A percentile compares a stretch with the other conserved stretches of the same genome.
phyloP scores from a whole-genome alignment of 1,284 basidiomycete genomes.

The Agaricales sp. region DNA sequence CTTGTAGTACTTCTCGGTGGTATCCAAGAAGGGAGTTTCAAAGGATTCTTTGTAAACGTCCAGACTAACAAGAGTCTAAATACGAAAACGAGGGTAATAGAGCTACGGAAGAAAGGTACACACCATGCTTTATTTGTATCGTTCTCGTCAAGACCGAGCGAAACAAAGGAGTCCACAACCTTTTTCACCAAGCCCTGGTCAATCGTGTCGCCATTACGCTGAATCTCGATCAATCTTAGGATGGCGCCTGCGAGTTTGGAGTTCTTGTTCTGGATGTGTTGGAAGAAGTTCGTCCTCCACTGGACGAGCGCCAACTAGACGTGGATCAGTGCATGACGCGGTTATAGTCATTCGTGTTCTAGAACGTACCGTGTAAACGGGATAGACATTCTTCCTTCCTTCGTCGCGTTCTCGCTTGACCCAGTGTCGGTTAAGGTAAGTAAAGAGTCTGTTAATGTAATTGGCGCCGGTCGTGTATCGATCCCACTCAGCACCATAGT shows the following conservation, averaged over 20 bases:
- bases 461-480: conserved; percentile 94
- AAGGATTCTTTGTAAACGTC: conserved; percentile 94
- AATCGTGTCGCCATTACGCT: conserved; percentile 91
- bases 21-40: conserved; percentile 81
- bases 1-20: conserved; percentile 88
- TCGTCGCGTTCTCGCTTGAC: conserved; percentile 98
- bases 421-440: conserved; percentile 98
- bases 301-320: conserved; percentile 85
- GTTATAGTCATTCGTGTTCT: conserved; percentile 1
- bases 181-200: conserved; percentile 93
- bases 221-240: conserved; percentile 82
- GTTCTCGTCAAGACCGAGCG: conserved; percentile 85
- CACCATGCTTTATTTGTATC: conserved; percentile 85
- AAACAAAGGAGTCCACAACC: conserved; percentile 94
- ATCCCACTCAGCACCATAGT: conserved; percentile 92
- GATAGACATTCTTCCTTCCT: conserved; percentile 91
- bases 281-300: conserved; percentile 93
- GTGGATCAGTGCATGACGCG: conserved; percentile 2
- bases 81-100: background rate
- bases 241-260: conserved; percentile 82
- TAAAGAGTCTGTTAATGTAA: conserved; percentile 93
- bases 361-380: conserved; percentile 86
- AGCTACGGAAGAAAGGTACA: background rate
- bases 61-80: conserved; percentile 26
- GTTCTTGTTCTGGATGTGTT: conserved; percentile 74